phyloP scores from a whole-genome alignment of 345 rosid species.

The Bretschneidera sinensis region DNA sequence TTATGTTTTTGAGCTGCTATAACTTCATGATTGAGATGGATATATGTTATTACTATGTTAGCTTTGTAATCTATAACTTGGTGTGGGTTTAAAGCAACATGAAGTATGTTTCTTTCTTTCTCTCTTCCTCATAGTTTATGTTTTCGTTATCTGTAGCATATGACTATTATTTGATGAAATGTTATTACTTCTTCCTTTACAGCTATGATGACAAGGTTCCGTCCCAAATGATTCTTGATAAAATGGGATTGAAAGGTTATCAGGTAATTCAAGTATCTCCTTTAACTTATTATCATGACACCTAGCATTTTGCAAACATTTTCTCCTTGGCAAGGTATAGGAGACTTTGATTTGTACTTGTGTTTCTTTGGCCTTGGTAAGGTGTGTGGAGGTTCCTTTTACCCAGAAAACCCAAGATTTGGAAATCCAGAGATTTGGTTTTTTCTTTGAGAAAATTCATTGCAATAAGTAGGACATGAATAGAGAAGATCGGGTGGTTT shows the following conservation, averaged over 20 bases:
- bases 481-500: no score
- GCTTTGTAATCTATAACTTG: no score
- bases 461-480: no score
- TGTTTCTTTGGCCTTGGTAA: no score
- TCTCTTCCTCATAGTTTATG: not conserved
- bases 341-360: no score
- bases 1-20: not conserved
- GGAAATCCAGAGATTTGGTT: no score
- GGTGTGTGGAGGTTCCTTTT: no score
- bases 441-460: no score
- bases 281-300: not conserved
- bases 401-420: no score
- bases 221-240: conserved; percentile 85
- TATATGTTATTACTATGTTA: no score
- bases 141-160: conserved; percentile 4
- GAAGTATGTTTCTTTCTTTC: not conserved
- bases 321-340: no score
- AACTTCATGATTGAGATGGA: not conserved
- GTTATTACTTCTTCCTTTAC: conserved; percentile 18
- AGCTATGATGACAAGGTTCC: conserved; percentile 94
- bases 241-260: conserved; percentile 88
- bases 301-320: no score
- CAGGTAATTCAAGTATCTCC: conserved; percentile 53
- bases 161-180: not conserved
- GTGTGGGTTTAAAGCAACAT: not conserved